These are phyloP conservation scores for Kitagawia praeruptora DNA, from an alignment of 129 eudicot species.

Conservation along the genomic window DNA sequence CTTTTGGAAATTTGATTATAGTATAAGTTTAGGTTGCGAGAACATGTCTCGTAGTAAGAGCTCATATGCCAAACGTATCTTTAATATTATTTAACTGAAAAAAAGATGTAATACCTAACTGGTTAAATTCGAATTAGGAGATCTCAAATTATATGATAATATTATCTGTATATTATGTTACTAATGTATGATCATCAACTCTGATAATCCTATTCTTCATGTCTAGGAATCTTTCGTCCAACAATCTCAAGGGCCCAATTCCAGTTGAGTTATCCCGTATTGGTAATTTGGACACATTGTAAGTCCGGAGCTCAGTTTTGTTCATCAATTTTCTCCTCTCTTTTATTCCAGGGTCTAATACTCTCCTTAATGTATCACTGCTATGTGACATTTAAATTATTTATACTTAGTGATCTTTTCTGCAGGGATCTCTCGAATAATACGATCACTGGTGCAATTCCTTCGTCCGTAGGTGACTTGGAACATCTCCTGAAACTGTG, in stretches of 20 bases:
- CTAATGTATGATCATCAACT: not conserved
- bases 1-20: not conserved
- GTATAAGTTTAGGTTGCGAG: not conserved
- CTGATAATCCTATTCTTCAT: not conserved
- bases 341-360: not conserved
- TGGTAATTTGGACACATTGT: conserved; percentile 92
- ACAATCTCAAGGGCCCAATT: conserved; percentile 70
- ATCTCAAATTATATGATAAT: conserved; percentile 28
- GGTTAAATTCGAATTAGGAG: too few relatives aligned
- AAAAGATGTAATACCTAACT: too few relatives aligned
- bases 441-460: conserved; percentile 65
- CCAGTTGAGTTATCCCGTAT: conserved; percentile 90
- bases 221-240: conserved; percentile 79
- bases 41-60: conserved; percentile 11
- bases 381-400: not conserved
- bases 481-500: conserved; percentile 95
- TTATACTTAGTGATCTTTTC: not conserved
- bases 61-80: conserved; percentile 38
- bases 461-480: conserved; percentile 86
- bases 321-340: not conserved
- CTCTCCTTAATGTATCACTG: not conserved
- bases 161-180: too few relatives aligned
- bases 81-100: too few relatives aligned
- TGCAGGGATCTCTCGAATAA: conserved; percentile 86
- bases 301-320: conserved; percentile 17